A percentile compares a stretch with the other conserved stretches of the same genome.
phyloP scores from a whole-genome alignment of 2,329 filamentous ascomycete genomes.

The Curvularia sp. region DNA sequence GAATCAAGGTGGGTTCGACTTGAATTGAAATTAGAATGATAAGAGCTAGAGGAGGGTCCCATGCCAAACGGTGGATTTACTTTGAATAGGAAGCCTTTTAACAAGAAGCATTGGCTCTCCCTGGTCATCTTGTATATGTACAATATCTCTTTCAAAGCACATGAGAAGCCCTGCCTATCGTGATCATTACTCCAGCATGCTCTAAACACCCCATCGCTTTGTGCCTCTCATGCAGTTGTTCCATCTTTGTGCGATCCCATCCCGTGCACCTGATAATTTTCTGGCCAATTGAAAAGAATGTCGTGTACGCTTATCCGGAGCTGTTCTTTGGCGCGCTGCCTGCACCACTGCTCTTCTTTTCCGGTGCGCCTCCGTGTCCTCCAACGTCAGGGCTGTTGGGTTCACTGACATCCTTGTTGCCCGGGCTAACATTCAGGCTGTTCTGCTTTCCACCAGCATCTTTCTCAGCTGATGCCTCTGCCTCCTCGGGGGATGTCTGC shows the following conservation, averaged over 20 bases:
- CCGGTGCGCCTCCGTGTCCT: conserved; percentile 49
- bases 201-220: background rate
- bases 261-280: background rate
- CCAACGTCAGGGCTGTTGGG: conserved; percentile 51
- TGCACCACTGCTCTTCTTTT: conserved; percentile 43
- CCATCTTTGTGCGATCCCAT: background rate
- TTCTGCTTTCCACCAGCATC: conserved; percentile 43
- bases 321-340: conserved; percentile 49
- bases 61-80: background rate
- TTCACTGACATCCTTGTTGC: conserved; percentile 65
- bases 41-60: too few relatives aligned
- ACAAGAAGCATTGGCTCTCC: background rate
- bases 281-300: background rate
- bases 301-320: conserved; percentile 9
- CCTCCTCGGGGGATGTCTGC: conserved; percentile 70
- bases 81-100: background rate
- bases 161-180: background rate
- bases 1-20: too few relatives aligned
- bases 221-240: too few relatives aligned
- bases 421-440: conserved; percentile 65
- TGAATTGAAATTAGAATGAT: background rate
- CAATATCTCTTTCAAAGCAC: background rate
- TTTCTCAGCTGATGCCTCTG: conserved; percentile 53
- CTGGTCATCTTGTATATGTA: background rate
- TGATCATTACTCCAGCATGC: background rate